Evolutionary conservation across 2,329 filamentous ascomycete genomes (phyloP).

Genomic region (Calycina herbarum): DNA sequence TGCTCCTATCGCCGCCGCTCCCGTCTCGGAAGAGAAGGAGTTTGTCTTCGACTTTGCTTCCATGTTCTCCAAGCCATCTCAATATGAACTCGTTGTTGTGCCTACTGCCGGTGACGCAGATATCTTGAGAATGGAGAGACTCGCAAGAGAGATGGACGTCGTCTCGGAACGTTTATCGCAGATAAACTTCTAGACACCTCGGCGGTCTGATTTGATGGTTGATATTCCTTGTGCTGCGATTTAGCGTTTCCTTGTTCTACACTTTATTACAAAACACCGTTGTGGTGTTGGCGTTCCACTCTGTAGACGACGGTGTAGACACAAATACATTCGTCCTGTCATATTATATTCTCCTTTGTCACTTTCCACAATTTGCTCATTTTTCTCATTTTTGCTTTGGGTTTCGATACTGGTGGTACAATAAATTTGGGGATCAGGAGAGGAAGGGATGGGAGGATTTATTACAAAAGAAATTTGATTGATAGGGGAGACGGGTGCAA

Average conservation of each 20-base stretch:
- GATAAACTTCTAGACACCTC: conserved; percentile 23
- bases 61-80: conserved; percentile 59
- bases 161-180: conserved; percentile 30
- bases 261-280: background rate
- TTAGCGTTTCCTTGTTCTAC: conserved; percentile 24
- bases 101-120: conserved; percentile 47
- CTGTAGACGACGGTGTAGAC: background rate
- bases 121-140: conserved; percentile 27
- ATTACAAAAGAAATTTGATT: too few species aligned
- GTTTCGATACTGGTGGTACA: background rate
- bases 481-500: too few species aligned
- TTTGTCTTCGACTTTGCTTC: conserved; percentile 43
- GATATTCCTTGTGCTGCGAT: conserved; percentile 23
- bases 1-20: conserved; percentile 28
- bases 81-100: conserved; percentile 64
- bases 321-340: background rate
- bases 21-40: conserved; percentile 28
- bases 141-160: conserved; percentile 32
- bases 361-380: background rate
- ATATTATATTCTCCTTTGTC: conserved; percentile 10
- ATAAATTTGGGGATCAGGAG: background rate
- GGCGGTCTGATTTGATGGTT: conserved; percentile 12
- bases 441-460: background rate
- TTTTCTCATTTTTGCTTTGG: background rate
- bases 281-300: conserved; percentile 12